Evolutionary conservation across 257 asterid species (phyloP).

Genomic region (Solanum bulbocastanum): DNA sequence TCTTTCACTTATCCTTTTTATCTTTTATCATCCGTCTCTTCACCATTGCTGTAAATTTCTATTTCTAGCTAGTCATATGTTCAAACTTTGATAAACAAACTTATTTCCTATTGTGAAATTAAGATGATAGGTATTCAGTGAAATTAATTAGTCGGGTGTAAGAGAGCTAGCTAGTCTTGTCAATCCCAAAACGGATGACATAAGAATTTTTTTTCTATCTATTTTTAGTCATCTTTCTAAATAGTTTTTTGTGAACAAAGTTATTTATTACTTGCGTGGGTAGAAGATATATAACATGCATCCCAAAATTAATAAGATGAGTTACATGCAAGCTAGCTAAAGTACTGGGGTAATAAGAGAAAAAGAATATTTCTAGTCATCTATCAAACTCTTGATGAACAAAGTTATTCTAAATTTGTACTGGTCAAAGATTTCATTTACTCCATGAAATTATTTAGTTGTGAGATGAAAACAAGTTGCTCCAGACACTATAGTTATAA

Average conservation of each 20-base stretch:
- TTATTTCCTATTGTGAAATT: not conserved
- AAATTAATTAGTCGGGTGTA: not conserved
- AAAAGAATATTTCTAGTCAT: not conserved
- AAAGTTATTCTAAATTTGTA: not conserved
- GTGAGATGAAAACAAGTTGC: not conserved
- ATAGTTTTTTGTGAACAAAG: not conserved
- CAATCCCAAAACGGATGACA: fast-evolving
- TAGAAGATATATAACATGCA: not conserved
- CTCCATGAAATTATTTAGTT: not conserved
- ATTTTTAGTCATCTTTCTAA: not conserved
- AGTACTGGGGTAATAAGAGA: not conserved
- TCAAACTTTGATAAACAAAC: not conserved
- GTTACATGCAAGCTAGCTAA: not conserved
- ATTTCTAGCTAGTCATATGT: not conserved
- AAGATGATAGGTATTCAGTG: not conserved
- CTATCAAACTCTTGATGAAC: not conserved
- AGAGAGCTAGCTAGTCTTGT: not conserved
- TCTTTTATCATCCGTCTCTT: not conserved
- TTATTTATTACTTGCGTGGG: not conserved
- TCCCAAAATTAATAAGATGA: not conserved
- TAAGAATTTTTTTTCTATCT: not conserved
- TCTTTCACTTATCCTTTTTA: not conserved
- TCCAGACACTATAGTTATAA: no score
- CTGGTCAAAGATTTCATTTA: not conserved
- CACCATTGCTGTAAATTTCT: not conserved